These are phyloP conservation scores for Zygosaccharomyces pseudobailii DNA, from an alignment of 1,139 yeast species.

Conservation along the genomic window DNA sequence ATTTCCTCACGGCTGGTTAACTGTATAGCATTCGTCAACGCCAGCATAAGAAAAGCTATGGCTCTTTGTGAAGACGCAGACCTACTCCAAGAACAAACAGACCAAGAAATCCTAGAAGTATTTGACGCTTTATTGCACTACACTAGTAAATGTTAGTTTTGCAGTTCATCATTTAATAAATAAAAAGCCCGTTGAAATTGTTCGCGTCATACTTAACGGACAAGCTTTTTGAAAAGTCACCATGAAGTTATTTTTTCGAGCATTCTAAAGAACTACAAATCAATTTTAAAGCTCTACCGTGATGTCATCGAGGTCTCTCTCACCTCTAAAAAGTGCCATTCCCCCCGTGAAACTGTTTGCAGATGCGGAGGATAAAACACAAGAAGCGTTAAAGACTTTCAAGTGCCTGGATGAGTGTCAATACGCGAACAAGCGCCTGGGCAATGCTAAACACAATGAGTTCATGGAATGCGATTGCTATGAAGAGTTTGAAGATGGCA, in stretches of 20 bases:
- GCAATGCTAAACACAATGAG: constrained; percentile 62
- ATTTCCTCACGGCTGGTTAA: constrained; percentile 21
- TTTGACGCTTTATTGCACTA: constrained; percentile 17
- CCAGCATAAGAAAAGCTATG: constrained; percentile 22
- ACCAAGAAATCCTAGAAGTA: constrained; percentile 15
- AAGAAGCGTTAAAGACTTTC: constrained; percentile 64
- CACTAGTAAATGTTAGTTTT: constrained; percentile 4
- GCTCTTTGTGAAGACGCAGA: constrained; percentile 20
- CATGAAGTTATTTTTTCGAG: not conserved
- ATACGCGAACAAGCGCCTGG: constrained; percentile 56
- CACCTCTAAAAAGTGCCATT: constrained; percentile 10
- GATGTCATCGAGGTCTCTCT: constrained; percentile 13
- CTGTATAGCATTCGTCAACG: constrained; percentile 23
- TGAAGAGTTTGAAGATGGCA: constrained; percentile 34
- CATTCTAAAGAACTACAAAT: not conserved
- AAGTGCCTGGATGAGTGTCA: constrained; percentile 52
- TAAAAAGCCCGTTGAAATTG: not conserved
- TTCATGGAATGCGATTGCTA: constrained; percentile 87
- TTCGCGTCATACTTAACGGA: constrained; percentile 3
- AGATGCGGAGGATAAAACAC: constrained; percentile 55
- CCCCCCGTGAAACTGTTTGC: constrained; percentile 35
- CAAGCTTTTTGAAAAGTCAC: not conserved
- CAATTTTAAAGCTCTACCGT: not conserved
- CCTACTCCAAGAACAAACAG: constrained; percentile 8
- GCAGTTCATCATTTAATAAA: not conserved